Conservation (phyloP, 2,329 filamentous ascomycete species). For the Nemania bipapillata region DNA sequence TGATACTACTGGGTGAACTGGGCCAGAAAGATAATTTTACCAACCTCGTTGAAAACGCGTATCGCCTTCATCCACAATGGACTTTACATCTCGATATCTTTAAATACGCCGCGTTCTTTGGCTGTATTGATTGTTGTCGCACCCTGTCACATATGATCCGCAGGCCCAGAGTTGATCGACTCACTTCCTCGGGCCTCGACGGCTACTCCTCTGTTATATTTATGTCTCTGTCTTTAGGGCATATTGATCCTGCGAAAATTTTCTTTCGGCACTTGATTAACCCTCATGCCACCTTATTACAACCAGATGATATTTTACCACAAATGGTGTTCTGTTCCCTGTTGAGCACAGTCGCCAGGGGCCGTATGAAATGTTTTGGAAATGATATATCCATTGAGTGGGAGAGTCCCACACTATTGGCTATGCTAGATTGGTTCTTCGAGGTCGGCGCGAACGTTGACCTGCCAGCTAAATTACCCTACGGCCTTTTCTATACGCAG, state of each 20-base stretch:
- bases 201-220: no score
- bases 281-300: background rate
- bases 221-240: no score
- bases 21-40: background rate
- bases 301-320: background rate
- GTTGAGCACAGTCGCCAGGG: background rate
- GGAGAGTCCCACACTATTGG: no score
- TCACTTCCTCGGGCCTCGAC: background rate
- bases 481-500: background rate
- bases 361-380: no score
- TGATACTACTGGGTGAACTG: no score
- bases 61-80: background rate
- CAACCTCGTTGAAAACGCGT: background rate
- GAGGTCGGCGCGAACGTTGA: background rate
- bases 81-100: background rate
- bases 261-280: background rate
- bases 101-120: background rate
- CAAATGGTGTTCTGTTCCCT: background rate
- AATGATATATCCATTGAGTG: no score
- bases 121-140: constrained; percentile 8
- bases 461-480: background rate
- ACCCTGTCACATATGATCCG: background rate
- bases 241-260: constrained; percentile 12
- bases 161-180: background rate
- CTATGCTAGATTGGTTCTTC: constrained; percentile 17